phyloP scores from a whole-genome alignment of 345 rosid genomes.

The Eucalyptus albens region DNA sequence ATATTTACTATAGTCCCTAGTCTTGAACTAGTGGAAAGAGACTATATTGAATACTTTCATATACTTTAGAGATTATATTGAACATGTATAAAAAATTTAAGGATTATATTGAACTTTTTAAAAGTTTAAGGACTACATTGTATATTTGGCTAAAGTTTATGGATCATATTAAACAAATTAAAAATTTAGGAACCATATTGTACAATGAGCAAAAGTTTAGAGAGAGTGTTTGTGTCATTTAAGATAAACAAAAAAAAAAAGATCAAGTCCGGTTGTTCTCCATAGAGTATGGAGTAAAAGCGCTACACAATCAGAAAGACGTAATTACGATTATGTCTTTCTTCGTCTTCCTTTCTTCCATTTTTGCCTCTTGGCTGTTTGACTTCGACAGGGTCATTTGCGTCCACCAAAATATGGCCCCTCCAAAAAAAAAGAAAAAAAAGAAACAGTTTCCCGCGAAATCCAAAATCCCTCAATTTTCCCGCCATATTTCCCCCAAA shows the following conservation, averaged over 20 bases:
- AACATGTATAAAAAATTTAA: too few species aligned
- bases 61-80: too few species aligned
- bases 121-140: too few species aligned
- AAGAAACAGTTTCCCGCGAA: background rate
- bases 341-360: background rate
- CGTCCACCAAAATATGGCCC: background rate
- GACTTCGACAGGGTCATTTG: background rate
- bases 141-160: fast-evolving
- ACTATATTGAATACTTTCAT: too few species aligned
- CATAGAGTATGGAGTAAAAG: background rate
- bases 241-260: background rate
- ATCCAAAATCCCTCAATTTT: background rate
- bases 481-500: background rate
- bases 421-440: background rate
- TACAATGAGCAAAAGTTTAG: too few species aligned
- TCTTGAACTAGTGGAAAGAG: fast-evolving
- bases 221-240: too few species aligned
- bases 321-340: background rate
- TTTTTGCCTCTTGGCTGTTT: background rate
- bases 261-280: background rate
- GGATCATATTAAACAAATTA: too few species aligned
- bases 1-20: too few species aligned
- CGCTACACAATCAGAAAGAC: background rate
- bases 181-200: fast-evolving
- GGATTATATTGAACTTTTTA: too few species aligned